Evolutionary conservation across 768 basidiomycete genomes (phyloP), one percentile per base, ranked within the genome.

Genomic region (Lactarius sp.): DNA sequence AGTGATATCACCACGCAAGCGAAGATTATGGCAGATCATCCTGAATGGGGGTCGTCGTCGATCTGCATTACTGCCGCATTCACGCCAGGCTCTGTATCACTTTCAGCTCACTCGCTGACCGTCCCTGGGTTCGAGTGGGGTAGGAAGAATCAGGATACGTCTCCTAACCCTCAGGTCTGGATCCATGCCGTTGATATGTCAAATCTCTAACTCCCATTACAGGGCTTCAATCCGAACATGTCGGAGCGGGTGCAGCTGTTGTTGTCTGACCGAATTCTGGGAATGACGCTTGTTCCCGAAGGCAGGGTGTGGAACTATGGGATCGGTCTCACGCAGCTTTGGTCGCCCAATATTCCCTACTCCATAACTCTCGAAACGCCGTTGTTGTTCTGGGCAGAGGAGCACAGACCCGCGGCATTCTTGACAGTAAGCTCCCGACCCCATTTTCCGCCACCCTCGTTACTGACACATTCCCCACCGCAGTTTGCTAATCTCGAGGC

Each of bases 201-300:
- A 18, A 52, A 56, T 33, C 58, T 20, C 55, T 56, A 53, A 66
- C 34, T 33, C 12, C 68, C 36, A 52, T 61, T 54, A 44, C 69
- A 86, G 78, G 94, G 96, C 47, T 99, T 96, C 80, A 98, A 96
- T 75, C 92, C 94, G n/a, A 92, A 91, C 68, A 98, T 98, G 96
- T 96, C 94, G 1, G 95, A 96, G 73, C 87, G 94, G 27, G 94
- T 97, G 27, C 91, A 93, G 74, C 80, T 98, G 37, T 79, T 98
- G 62, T 79, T 98, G 27, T 98, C 95, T 18, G 97, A 99, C 72
- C 90, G 96, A 66, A 87, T 99, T 68, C 82, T 98, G 16, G 97
- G 95, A 27, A 94, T 95, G 86, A 96, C 94, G 0, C 78, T 98
- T 8, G 93, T 96, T 18, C 94, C 92, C 1, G 94, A 90, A 74